Conservation (phyloP, 768 basidiomycete genomes). For the Tremella fuciformis region DNA sequence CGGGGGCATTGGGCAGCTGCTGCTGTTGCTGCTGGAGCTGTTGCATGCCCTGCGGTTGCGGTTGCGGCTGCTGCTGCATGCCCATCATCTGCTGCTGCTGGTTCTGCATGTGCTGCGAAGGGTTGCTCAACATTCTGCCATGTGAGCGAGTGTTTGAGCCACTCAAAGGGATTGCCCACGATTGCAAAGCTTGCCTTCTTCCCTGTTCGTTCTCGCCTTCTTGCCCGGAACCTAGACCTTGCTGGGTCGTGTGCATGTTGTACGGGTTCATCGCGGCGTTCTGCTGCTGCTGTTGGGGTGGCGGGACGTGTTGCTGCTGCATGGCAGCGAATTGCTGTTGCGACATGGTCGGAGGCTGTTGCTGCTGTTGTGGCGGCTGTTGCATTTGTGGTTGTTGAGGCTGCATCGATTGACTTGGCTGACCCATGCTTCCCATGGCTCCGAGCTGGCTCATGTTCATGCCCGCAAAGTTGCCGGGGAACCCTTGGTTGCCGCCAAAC, state of each 20-base stretch:
- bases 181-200: constrained; percentile 3
- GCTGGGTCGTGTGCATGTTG: constrained; percentile 5
- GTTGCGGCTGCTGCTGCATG: constrained; percentile 1
- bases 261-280: constrained; percentile 4
- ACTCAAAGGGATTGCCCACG: neutral
- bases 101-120: too few species aligned
- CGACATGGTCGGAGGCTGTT: neutral
- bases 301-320: neutral
- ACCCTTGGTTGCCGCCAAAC: constrained; percentile 10
- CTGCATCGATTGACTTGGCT: neutral
- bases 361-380: neutral
- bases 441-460: constrained; percentile 3
- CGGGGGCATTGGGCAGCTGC: neutral
- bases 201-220: constrained; percentile 3
- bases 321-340: neutral
- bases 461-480: constrained; percentile 5
- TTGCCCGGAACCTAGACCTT: neutral
- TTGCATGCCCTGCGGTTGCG: neutral
- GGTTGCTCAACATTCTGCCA: too few species aligned
- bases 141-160: too few species aligned
- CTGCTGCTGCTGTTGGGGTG: constrained; percentile 8
- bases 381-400: neutral
- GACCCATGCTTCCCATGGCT: neutral
- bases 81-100: too few species aligned
- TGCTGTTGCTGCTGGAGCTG: constrained; percentile 5